Base-by-base conservation (phyloP, 1,284 basidiomycete genomes). In the Ceratobasidium theobromae region DNA sequence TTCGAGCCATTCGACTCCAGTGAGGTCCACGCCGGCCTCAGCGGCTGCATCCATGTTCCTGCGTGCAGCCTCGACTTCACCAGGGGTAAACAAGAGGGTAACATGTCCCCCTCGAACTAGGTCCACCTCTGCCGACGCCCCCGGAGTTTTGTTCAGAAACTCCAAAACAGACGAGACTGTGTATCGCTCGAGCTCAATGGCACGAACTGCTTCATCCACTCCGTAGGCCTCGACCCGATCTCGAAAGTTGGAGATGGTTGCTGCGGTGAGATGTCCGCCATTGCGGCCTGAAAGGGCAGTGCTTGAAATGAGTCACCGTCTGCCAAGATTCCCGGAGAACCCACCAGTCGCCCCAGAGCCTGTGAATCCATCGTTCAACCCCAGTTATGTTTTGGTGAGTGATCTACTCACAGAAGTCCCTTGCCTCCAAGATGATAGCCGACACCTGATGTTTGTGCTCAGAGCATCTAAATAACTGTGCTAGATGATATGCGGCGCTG, bases 271-370 rank as follows among this genome's bases (percentile, higher is more conserved):
- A 72, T 93, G 89, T 0, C 91, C 89, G 0, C 89, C 89, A 70
- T 92, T 92, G 16, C 89, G 77, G 64, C 88, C 89, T 88, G 46
- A 2, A 45, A 18, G 5, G 16, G 40, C 21, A 43, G 40, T 43
- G 16, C 21, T 18, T 5, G 5, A 43, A 6, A 27, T 45, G 23
- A 33, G 21, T 18, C 14, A n/a, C 30, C 16, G 28, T 11, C 14
- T 1, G 18, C 32, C 4, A 38, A 12, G 32, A 46, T 65, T 55
- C 52, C 43, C 57, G 43, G 53, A 64, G 40, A 12, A 72, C 75
- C 55, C 67, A 86, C 88, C 89, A 53, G 89, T 92, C 25, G 89
- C 90, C n/a, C 89, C 90, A 35, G 87, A 85, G 73, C 89, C 89
- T 91, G 18, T 14, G 18, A 12, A 48, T 25, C 5, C 28, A 30